These are phyloP conservation scores for Wickerhamomyces silvicola DNA, from an alignment of 805 yeast species.

Conservation along the genomic window DNA sequence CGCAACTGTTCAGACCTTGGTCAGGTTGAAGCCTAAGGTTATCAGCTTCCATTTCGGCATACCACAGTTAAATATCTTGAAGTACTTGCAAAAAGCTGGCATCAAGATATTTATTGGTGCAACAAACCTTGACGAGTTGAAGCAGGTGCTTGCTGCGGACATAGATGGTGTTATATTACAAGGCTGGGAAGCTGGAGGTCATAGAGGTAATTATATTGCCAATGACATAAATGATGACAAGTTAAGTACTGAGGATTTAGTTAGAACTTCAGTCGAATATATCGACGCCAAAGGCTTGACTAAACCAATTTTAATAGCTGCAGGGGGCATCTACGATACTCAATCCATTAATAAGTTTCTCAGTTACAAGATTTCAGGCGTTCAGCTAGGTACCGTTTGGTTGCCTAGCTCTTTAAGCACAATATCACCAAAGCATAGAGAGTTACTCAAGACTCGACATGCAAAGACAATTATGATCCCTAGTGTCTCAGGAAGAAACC, in stretches of 20 bases:
- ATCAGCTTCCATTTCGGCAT: conserved; percentile 51
- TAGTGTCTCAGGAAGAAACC: conserved; percentile 19
- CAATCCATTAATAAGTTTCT: conserved; percentile 26
- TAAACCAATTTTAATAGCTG: conserved; percentile 33
- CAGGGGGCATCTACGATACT: conserved; percentile 46
- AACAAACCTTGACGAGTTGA: conserved; percentile 40
- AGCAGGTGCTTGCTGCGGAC: conserved; percentile 22
- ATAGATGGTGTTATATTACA: conserved; percentile 48
- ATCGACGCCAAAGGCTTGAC: conserved; percentile 3
- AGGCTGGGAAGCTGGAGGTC: conserved; percentile 64
- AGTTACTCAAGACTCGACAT: conserved; percentile 10
- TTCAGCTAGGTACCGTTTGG: conserved; percentile 51
- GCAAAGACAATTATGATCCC: conserved; percentile 24
- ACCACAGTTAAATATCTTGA: conserved; percentile 29
- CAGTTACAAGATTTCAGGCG: conserved; percentile 41
- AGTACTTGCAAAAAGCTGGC: conserved; percentile 29
- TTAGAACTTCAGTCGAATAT: conserved; percentile 17
- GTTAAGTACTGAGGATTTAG: conserved; percentile 28
- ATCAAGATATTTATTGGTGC: conserved; percentile 41
- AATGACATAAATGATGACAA: conserved; percentile 28
- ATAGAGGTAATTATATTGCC: conserved; percentile 41
- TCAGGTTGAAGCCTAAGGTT: conserved; percentile 32
- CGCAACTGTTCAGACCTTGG: conserved; percentile 10
- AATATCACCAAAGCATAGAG: conserved; percentile 12
- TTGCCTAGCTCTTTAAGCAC: conserved; percentile 21